These are phyloP conservation scores for Pseudogymnoascus sp. DNA, from an alignment of 2,329 filamentous ascomycete genomes.

Conservation along the genomic window DNA sequence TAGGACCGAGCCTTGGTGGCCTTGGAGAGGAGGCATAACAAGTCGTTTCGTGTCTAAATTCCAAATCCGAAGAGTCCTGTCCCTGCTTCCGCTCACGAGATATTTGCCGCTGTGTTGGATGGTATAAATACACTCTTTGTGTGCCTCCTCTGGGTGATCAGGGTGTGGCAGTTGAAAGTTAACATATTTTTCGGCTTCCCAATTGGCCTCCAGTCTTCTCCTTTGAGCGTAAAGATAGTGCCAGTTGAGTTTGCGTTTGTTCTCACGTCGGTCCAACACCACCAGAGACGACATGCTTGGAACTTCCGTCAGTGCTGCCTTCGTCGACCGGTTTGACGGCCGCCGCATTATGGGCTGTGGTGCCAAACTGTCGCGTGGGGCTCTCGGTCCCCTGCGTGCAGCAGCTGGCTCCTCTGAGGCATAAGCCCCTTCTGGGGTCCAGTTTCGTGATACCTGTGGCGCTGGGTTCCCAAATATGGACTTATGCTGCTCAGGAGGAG, in stretches of 20 bases:
- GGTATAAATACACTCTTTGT: slow-evolving; percentile 89
- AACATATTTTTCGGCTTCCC: slow-evolving; percentile 70
- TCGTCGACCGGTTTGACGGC: not conserved
- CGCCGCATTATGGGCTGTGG: not conserved
- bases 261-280: slow-evolving; percentile 42
- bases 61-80: slow-evolving; percentile 84
- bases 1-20: slow-evolving; percentile 78
- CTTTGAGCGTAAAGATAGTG: slow-evolving; percentile 87
- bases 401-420: not conserved
- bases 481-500: not conserved
- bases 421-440: not conserved
- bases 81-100: slow-evolving; percentile 87
- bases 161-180: slow-evolving; percentile 92
- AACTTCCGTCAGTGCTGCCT: not conserved
- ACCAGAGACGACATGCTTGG: slow-evolving; percentile 21
- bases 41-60: slow-evolving; percentile 73
- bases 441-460: not conserved
- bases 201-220: slow-evolving; percentile 77
- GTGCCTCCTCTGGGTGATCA: slow-evolving; percentile 68
- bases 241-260: slow-evolving; percentile 70
- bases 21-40: slow-evolving; percentile 61
- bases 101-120: slow-evolving; percentile 81
- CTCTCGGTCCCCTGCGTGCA: not conserved
- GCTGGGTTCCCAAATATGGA: slow-evolving; percentile 5
- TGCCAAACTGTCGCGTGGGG: not conserved